A percentile compares a stretch with the other conserved stretches of the same genome.
phyloP scores from a whole-genome alignment of 352 stramenopile genomes.

The Phytophthora pseudosyringae region DNA sequence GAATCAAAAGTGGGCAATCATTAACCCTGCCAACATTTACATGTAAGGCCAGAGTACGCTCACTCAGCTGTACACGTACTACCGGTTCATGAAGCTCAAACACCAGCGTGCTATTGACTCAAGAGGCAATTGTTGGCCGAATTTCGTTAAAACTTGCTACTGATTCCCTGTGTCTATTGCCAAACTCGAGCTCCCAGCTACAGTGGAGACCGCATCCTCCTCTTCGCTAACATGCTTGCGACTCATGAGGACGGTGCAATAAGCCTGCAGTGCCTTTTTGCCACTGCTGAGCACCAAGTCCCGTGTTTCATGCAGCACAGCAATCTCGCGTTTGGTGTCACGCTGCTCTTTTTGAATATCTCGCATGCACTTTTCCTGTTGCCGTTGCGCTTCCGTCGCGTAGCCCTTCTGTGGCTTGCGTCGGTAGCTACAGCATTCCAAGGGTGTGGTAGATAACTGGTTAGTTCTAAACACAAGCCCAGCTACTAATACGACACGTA shows the following conservation, averaged over 20 bases:
- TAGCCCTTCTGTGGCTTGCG: constrained; percentile 53
- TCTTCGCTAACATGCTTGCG: constrained; percentile 50
- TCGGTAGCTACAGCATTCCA: constrained; percentile 45
- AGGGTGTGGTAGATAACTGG: not conserved
- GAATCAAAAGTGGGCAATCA: constrained; percentile 64
- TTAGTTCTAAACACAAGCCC: constrained; percentile 1
- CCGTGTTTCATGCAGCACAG: constrained; percentile 64
- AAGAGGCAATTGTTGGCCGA: too few relatives aligned
- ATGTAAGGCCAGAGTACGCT: too few relatives aligned
- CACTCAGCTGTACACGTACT: too few relatives aligned
- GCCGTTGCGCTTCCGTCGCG: constrained; percentile 46
- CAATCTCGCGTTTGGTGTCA: constrained; percentile 63
- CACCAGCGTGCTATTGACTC: too few relatives aligned
- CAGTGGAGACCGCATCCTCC: constrained; percentile 26
- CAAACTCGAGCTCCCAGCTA: not conserved
- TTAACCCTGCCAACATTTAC: constrained; percentile 16
- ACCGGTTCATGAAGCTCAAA: too few relatives aligned
- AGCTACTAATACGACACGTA: constrained; percentile 30
- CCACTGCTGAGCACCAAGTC: constrained; percentile 76
- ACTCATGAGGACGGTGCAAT: constrained; percentile 70
- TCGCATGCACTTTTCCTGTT: constrained; percentile 62
- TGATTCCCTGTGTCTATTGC: not conserved
- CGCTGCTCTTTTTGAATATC: constrained; percentile 70
- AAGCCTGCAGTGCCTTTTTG: constrained; percentile 75
- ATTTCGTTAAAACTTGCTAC: constrained; percentile 1